These are phyloP conservation scores for Astrocystis sublimbata DNA, from an alignment of 495 filamentous ascomycete species.

Conservation along the genomic window DNA sequence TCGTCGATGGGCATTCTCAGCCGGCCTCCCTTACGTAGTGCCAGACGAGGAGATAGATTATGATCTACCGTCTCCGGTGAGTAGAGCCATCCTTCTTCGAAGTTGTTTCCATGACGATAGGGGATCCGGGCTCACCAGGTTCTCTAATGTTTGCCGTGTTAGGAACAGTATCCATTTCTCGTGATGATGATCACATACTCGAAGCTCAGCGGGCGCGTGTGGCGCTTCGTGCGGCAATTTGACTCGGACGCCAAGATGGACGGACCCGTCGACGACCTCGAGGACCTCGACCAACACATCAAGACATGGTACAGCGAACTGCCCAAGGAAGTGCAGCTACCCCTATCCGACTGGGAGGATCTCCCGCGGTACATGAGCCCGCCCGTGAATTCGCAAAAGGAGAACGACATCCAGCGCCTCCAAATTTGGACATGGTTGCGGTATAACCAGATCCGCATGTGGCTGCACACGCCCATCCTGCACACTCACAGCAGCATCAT, in stretches of 20 bases:
- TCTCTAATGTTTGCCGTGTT: constrained; percentile 21
- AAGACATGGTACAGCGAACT: constrained; percentile 69
- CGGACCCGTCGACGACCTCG: constrained; percentile 64
- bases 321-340: constrained; percentile 40
- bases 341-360: constrained; percentile 33
- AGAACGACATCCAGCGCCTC: constrained; percentile 56
- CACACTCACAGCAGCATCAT: constrained; percentile 74
- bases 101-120: no score
- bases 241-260: constrained; percentile 51
- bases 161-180: constrained; percentile 72
- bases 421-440: constrained; percentile 67
- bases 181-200: constrained; percentile 78
- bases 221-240: constrained; percentile 65
- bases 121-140: neutral
- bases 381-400: constrained; percentile 26
- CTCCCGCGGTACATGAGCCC: constrained; percentile 30
- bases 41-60: constrained; percentile 85
- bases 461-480: constrained; percentile 79
- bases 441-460: constrained; percentile 79
- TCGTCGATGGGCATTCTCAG: constrained; percentile 77
- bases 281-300: constrained; percentile 73
- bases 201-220: constrained; percentile 75
- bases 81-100: constrained; percentile 25
- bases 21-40: constrained; percentile 76
- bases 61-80: constrained; percentile 72